Evolutionary conservation across 129 eudicot genomes (phyloP).

Genomic region (Saussurea involucrata): DNA sequence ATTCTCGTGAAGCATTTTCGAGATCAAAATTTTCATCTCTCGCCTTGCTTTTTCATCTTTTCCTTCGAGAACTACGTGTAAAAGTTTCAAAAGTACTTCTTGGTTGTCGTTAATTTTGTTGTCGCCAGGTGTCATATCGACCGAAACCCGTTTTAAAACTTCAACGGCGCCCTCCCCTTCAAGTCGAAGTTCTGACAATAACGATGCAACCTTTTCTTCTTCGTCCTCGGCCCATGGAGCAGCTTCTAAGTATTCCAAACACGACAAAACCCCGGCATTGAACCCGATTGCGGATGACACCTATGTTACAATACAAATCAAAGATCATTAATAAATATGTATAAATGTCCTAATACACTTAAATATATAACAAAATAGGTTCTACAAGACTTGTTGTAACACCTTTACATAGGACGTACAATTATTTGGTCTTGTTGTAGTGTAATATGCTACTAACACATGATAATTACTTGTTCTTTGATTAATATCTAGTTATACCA

Average conservation of each 20-base stretch:
- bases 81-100: constrained; percentile 70
- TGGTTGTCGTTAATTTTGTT: constrained; percentile 52
- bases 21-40: constrained; percentile 79
- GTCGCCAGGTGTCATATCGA: constrained; percentile 41
- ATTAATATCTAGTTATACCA: no score
- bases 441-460: no score
- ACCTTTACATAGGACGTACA: no score
- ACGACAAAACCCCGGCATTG: constrained; percentile 90
- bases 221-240: constrained; percentile 99
- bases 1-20: constrained; percentile 86
- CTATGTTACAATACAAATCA: constrained; percentile 32
- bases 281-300: constrained; percentile 86
- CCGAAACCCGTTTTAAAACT: constrained; percentile 73
- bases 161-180: constrained; percentile 79
- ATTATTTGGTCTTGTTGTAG: no score
- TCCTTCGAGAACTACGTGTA: constrained; percentile 79
- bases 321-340: no score
- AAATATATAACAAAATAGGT: no score
- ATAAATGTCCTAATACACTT: no score
- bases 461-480: no score
- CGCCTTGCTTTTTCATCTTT: constrained; percentile 93
- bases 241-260: constrained; percentile 95
- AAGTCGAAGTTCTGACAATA: constrained; percentile 74
- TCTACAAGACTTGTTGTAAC: no score
- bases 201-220: constrained; percentile 86